phyloP scores from a whole-genome alignment of 805 yeast genomes.

The Jamesozyma piceae region DNA sequence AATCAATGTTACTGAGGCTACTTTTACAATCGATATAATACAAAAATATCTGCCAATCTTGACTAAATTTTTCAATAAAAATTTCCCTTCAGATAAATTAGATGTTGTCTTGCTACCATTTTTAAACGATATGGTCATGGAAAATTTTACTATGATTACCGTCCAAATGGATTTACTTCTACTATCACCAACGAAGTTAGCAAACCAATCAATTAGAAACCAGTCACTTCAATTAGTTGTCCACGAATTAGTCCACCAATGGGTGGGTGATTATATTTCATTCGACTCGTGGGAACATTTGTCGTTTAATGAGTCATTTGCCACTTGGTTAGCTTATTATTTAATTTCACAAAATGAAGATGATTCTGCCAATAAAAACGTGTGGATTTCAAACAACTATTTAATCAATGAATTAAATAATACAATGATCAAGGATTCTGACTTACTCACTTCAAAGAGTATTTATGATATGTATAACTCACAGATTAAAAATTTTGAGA shows the following conservation, averaged over 20 bases:
- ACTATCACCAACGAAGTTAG: conserved; percentile 29
- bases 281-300: conserved; percentile 60
- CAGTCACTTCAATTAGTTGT: conserved; percentile 48
- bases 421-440: conserved; percentile 13
- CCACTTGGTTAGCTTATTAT: conserved; percentile 58
- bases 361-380: conserved; percentile 13
- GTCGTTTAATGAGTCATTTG: conserved; percentile 74
- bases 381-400: conserved; percentile 21
- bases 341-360: conserved; percentile 30
- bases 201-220: conserved; percentile 19
- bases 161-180: conserved; percentile 45
- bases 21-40: conserved; percentile 43
- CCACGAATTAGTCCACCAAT: conserved; percentile 73
- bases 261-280: conserved; percentile 63
- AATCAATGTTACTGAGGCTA: conserved; percentile 36
- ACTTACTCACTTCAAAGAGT: conserved; percentile 7
- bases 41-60: conserved; percentile 40
- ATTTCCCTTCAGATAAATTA: conserved; percentile 53
- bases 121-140: conserved; percentile 71
- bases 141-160: conserved; percentile 64
- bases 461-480: conserved; percentile 11
- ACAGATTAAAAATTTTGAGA: background rate
- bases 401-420: conserved; percentile 13
- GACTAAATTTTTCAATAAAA: conserved; percentile 35
- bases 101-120: conserved; percentile 65